These are phyloP conservation scores for Pseudogymnoascus sp. DNA, from an alignment of 2,329 filamentous ascomycete species.

Conservation along the genomic window DNA sequence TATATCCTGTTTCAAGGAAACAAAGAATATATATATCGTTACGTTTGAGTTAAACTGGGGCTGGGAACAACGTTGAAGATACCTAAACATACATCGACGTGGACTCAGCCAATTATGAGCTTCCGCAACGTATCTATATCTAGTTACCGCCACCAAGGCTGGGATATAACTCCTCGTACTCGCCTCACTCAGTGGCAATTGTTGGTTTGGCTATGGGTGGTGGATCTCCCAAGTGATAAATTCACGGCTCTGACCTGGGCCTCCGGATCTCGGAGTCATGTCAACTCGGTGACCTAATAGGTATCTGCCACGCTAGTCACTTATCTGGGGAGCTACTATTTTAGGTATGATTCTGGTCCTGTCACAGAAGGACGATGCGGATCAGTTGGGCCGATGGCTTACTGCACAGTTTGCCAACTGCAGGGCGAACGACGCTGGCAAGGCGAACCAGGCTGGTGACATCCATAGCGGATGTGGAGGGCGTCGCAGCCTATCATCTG, in stretches of 20 bases:
- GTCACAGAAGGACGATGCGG: not conserved
- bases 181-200: not conserved
- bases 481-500: not conserved
- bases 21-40: not conserved
- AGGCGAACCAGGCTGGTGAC: not conserved
- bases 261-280: not conserved
- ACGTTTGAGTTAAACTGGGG: not conserved
- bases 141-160: not conserved
- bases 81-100: not conserved
- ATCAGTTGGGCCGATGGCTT: conserved; percentile 1
- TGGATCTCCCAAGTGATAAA: not conserved
- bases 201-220: not conserved
- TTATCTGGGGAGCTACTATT: not conserved
- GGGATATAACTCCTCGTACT: not conserved
- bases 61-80: not conserved
- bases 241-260: not conserved
- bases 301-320: not conserved
- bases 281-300: not conserved
- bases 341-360: not conserved
- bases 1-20: not conserved
- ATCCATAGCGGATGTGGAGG: not conserved
- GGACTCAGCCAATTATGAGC: not conserved
- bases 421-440: not conserved
- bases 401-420: not conserved
- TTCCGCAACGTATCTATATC: not conserved